phyloP scores from a whole-genome alignment of 2,329 filamentous ascomycete species.

The Colletotrichum sp. region DNA sequence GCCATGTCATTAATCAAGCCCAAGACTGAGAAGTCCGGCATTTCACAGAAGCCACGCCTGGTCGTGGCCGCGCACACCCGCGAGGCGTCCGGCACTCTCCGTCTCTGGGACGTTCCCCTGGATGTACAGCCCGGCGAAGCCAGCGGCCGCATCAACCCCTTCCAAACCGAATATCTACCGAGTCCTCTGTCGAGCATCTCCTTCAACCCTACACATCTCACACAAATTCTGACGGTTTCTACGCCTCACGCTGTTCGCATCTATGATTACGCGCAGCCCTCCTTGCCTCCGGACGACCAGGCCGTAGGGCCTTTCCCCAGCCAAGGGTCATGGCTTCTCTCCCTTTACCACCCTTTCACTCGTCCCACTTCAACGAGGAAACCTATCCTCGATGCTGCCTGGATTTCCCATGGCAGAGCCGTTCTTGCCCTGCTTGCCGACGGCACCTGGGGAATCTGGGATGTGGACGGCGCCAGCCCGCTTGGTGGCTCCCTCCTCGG shows the following conservation, averaged over 20 bases:
- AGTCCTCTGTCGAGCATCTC: constrained; percentile 59
- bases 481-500: constrained; percentile 50
- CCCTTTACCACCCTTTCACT: constrained; percentile 63
- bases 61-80: constrained; percentile 66
- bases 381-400: constrained; percentile 65
- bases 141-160: constrained; percentile 45
- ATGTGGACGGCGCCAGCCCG: constrained; percentile 63
- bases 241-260: constrained; percentile 62
- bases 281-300: constrained; percentile 56
- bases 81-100: constrained; percentile 63
- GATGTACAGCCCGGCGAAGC: constrained; percentile 40
- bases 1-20: constrained; percentile 58
- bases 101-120: constrained; percentile 63
- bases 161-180: constrained; percentile 65
- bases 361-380: constrained; percentile 58
- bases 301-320: constrained; percentile 55
- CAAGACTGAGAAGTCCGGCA: constrained; percentile 28
- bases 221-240: constrained; percentile 63
- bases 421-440: constrained; percentile 64
- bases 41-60: constrained; percentile 37
- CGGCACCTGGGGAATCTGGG: constrained; percentile 73
- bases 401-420: constrained; percentile 65
- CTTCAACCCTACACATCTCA: constrained; percentile 65
- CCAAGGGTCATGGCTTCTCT: constrained; percentile 69
- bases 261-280: constrained; percentile 63